Conservation (phyloP, 805 yeast genomes). For the Scheffersomyces ergatensis region DNA sequence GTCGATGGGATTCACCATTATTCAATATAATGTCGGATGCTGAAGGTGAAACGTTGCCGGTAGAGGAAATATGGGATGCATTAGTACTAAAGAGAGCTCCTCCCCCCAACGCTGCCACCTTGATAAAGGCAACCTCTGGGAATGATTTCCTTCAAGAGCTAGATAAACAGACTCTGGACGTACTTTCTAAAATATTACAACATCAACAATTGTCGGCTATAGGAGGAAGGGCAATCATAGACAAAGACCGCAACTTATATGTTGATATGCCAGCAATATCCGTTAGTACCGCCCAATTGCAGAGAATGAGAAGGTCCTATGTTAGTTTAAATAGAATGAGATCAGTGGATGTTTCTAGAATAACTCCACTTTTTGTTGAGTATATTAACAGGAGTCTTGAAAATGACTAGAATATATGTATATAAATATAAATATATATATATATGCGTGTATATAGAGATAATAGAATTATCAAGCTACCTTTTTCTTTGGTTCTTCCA, state of each 20-base stretch:
- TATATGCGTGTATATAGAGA: no score
- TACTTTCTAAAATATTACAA: constrained; percentile 60
- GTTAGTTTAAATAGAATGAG: constrained; percentile 79
- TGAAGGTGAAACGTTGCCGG: constrained; percentile 50
- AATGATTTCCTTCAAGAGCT: constrained; percentile 74
- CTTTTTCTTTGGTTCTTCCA: constrained; percentile 81
- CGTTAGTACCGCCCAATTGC: constrained; percentile 73
- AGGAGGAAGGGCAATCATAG: constrained; percentile 51
- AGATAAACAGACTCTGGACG: constrained; percentile 66
- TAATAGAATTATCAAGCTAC: constrained; percentile 12
- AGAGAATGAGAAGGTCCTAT: constrained; percentile 79
- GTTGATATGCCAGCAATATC: constrained; percentile 63
- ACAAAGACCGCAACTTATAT: constrained; percentile 38
- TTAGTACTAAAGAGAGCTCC: constrained; percentile 60
- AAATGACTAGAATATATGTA: constrained; percentile 14
- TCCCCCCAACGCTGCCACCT: constrained; percentile 82
- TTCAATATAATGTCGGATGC: constrained; percentile 60
- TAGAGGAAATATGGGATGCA: constrained; percentile 66
- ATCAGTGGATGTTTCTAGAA: constrained; percentile 65
- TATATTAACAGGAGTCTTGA: constrained; percentile 66
- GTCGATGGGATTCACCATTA: constrained; percentile 93
- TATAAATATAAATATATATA: no score
- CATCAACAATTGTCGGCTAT: constrained; percentile 52
- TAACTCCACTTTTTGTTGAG: constrained; percentile 72
- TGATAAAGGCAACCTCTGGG: constrained; percentile 75